These are phyloP conservation scores for Flaveria trinervia DNA, from an alignment of 129 eudicot genomes.

Conservation along the genomic window DNA sequence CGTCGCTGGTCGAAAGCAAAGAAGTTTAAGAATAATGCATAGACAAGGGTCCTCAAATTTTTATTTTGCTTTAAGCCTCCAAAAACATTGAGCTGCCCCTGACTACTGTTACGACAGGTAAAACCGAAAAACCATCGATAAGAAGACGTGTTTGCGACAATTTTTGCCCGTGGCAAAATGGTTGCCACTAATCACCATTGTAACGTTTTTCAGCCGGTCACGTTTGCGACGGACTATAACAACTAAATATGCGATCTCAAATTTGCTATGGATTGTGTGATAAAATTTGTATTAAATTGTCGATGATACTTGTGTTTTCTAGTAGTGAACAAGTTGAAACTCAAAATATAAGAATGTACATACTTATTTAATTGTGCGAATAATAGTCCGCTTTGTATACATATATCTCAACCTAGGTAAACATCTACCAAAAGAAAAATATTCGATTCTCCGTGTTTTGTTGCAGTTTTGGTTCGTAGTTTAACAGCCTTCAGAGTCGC, in stretches of 20 bases:
- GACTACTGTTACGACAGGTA: too few species aligned
- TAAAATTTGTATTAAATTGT: not conserved
- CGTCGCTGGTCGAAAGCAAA: too few species aligned
- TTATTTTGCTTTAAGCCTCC: too few species aligned
- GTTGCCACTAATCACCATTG: not conserved
- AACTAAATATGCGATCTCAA: not conserved
- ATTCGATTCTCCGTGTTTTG: slow-evolving; percentile 24
- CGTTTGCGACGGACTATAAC: not conserved
- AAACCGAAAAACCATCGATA: too few species aligned
- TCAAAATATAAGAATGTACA: not conserved
- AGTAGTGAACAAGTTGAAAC: not conserved
- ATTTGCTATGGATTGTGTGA: not conserved
- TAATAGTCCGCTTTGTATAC: slow-evolving; percentile 12
- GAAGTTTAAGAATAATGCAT: too few species aligned
- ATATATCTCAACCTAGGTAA: slow-evolving; percentile 46
- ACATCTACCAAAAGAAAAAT: slow-evolving; percentile 46
- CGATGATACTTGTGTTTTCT: not conserved
- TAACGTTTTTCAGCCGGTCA: not conserved
- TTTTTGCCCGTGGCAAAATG: not conserved
- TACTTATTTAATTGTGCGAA: slow-evolving; percentile 14
- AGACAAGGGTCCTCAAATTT: too few species aligned
- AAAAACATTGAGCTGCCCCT: too few species aligned
- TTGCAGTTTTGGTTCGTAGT: slow-evolving; percentile 21
- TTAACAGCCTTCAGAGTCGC: slow-evolving; percentile 46
- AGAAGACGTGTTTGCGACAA: not conserved